Evolutionary conservation across 371 early-diverging fungal species (phyloP), one percentile per base, ranked within the genome.

Genomic region (Rhizopus delemar): DNA sequence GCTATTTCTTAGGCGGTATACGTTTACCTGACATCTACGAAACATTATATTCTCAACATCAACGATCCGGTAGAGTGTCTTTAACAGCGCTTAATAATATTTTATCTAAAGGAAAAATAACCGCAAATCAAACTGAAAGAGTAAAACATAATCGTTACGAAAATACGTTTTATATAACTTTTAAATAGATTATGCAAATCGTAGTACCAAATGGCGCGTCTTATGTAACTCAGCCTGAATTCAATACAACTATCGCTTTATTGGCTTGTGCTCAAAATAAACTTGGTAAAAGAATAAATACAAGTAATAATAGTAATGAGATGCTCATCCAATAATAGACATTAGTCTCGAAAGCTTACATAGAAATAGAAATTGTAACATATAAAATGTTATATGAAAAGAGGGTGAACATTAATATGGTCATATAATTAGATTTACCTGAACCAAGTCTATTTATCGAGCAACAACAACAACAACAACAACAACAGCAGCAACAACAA

Each of bases 251-350:
- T 2, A 61, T 90, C 46, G 89, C 87, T 8, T 72, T 90, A 53
- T 66, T 83, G 9, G 88, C 83, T 13, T 72, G 88, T 62, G 89
- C 89, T 11, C 90, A 90, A 65, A 86, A 88, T 67, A 83, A 86
- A 65, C 84, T 88, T 75, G 77, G 83, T 62, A 73, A 69, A 43
- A 8, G 34, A 22, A 38, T 8, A n/a, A 9, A 16, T 31, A 8
- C 8, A 32, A 9, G 29, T 33, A 49, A 12, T 3, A 32, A 29
- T 49, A 29, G 3, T 7, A 5, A 8, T 48, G 2, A 9, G 1
- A 28, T 48, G 8, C 29, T 38, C 39, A 43, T 43, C 15, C 2
- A 11, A 43, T 49, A 15, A 38, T 56, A 67, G 74, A 70, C 28
- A 45, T 73, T 5, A 68, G 69, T 3, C 33, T 77, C 6, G 59